These are phyloP conservation scores for Fusarium nanum DNA, from an alignment of 2,329 filamentous ascomycete species.

Conservation along the genomic window DNA sequence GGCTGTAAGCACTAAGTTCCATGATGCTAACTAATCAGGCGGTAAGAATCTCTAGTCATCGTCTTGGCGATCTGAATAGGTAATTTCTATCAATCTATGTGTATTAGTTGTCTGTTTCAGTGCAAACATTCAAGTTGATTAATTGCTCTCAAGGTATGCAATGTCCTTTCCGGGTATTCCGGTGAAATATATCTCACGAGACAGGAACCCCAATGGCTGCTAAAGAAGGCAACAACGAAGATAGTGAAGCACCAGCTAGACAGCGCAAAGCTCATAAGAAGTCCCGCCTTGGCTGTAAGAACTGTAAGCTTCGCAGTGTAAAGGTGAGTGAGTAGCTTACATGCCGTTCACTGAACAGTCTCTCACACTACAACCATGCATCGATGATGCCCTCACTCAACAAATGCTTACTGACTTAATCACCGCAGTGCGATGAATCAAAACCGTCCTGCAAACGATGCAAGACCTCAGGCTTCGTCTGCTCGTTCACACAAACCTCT, in stretches of 20 bases:
- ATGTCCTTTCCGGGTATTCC: constrained; percentile 14
- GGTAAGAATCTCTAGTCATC: background rate
- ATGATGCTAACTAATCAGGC: background rate
- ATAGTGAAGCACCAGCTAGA: constrained; percentile 24
- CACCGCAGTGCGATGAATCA: constrained; percentile 63
- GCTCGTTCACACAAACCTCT: constrained; percentile 55
- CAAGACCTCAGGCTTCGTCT: constrained; percentile 58
- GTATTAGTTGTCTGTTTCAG: background rate
- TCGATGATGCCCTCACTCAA: background rate
- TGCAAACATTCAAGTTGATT: background rate
- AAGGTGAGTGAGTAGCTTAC: constrained; percentile 57
- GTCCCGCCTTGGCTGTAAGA: constrained; percentile 64
- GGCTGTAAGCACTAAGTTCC: constrained; percentile 20
- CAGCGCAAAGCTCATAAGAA: constrained; percentile 60
- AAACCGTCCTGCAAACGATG: constrained; percentile 63
- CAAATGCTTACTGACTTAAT: background rate
- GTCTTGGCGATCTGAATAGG: constrained; percentile 1
- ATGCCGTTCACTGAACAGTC: background rate
- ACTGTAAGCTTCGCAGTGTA: constrained; percentile 66
- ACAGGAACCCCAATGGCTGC: constrained; percentile 17
- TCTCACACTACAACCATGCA: background rate
- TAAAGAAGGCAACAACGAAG: background rate
- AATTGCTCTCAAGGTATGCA: background rate
- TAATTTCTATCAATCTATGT: background rate
- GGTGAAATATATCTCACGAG: background rate